A percentile compares a stretch with the other conserved stretches of the same genome.
phyloP scores from a whole-genome alignment of 306 rosid genomes.

The Malus sylvestris region DNA sequence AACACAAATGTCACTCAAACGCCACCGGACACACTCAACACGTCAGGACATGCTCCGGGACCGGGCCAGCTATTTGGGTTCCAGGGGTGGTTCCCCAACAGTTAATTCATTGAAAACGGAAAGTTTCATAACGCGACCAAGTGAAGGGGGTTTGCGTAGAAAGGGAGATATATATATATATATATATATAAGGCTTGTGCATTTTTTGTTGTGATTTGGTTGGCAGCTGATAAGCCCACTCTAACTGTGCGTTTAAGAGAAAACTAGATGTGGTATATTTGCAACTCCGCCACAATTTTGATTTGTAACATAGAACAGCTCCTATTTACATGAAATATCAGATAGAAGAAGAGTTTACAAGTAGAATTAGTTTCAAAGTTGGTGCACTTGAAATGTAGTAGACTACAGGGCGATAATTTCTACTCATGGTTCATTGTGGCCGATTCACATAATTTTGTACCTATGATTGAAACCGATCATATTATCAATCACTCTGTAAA shows the following conservation, averaged over 20 bases:
- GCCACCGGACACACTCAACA: background rate
- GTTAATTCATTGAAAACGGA: constrained; percentile 35
- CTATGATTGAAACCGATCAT: too few species aligned
- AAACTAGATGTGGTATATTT: constrained; percentile 61
- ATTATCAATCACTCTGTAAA: too few species aligned
- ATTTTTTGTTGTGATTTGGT: constrained; percentile 38
- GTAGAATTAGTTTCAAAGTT: too few species aligned
- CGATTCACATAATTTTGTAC: too few species aligned
- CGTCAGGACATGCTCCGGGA: constrained; percentile 13
- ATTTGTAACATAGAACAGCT: constrained; percentile 71
- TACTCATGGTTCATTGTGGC: too few species aligned
- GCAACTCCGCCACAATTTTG: constrained; percentile 85
- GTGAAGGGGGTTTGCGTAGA: constrained; percentile 29
- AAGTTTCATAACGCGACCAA: constrained; percentile 30
- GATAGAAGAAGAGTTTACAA: constrained; percentile 33
- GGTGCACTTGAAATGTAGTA: too few species aligned
- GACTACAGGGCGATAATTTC: too few species aligned
- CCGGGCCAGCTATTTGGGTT: constrained; percentile 10
- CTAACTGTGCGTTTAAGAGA: constrained; percentile 57
- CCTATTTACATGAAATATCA: constrained; percentile 57
- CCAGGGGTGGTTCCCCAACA: constrained; percentile 24
- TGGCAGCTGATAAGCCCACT: constrained; percentile 42
- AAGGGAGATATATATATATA: constrained; percentile 30
- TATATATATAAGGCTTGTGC: constrained; percentile 33
- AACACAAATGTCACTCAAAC: constrained; percentile 6